phyloP scores from a whole-genome alignment of 2,329 filamentous ascomycete genomes.

The Fusarium metavorans region DNA sequence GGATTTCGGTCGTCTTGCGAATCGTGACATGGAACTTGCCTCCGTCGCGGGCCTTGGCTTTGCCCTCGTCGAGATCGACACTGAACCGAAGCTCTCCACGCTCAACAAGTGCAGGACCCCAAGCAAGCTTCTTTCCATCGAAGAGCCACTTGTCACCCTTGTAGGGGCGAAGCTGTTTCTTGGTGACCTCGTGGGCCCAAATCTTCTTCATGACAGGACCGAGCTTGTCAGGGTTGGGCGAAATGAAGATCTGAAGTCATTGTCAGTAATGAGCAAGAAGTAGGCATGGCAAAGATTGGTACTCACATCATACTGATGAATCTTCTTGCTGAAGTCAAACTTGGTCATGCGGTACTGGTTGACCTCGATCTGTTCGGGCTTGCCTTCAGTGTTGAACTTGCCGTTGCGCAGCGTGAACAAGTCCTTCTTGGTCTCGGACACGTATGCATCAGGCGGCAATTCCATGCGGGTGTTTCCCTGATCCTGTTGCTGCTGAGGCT shows the following conservation, averaged over 20 bases:
- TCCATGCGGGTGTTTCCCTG: constrained; percentile 65
- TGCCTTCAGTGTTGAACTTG: constrained; percentile 68
- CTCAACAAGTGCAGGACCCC: constrained; percentile 64
- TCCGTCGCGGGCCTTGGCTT: constrained; percentile 51
- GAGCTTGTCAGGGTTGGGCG: constrained; percentile 70
- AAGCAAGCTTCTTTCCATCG: constrained; percentile 88
- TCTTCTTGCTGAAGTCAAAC: constrained; percentile 67
- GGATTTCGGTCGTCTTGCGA: constrained; percentile 73
- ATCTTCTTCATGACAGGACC: constrained; percentile 78
- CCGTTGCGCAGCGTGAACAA: constrained; percentile 50
- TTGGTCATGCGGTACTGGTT: constrained; percentile 80
- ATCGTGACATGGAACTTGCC: constrained; percentile 72
- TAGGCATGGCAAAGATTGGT: background rate
- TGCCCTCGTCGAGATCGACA: constrained; percentile 80
- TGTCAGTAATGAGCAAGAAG: constrained; percentile 18
- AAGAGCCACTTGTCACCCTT: constrained; percentile 71
- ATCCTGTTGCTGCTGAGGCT: constrained; percentile 44
- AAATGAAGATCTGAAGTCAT: constrained; percentile 69
- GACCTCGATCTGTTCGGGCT: constrained; percentile 66
- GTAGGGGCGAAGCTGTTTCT: constrained; percentile 63
- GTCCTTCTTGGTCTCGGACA: constrained; percentile 50
- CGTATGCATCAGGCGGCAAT: constrained; percentile 68
- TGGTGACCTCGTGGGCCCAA: constrained; percentile 75
- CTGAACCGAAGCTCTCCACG: constrained; percentile 65
- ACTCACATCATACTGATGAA: constrained; percentile 90